A percentile compares a stretch with the other conserved stretches of the same genome.
These are phyloP conservation scores for Phytophthora ohioensis DNA, from an alignment of 352 stramenopile genomes.

Conservation along the genomic window DNA sequence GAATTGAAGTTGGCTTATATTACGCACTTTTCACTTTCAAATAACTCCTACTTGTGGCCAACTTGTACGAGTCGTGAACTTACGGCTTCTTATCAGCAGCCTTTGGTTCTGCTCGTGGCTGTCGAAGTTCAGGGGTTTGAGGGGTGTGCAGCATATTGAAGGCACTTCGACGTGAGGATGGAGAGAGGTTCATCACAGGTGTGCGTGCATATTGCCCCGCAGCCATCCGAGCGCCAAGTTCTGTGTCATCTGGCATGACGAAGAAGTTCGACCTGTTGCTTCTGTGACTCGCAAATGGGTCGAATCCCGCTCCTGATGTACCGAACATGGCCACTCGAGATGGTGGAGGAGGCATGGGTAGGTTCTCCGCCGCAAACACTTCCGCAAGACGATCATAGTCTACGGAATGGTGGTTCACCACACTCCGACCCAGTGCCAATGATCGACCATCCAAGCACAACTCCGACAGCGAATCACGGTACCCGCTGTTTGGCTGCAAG, in stretches of 20 bases:
- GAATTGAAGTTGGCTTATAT: constrained; percentile 10
- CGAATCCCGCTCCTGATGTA: constrained; percentile 48
- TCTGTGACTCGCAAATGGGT: constrained; percentile 55
- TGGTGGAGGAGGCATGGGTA: constrained; percentile 56
- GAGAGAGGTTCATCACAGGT: constrained; percentile 24
- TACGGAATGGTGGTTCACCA: constrained; percentile 78
- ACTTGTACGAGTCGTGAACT: neutral
- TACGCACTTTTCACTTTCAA: constrained; percentile 2
- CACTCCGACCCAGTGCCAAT: constrained; percentile 54
- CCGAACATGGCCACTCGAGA: constrained; percentile 76
- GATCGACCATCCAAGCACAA: constrained; percentile 49
- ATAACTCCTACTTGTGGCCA: constrained; percentile 1
- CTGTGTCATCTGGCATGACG: constrained; percentile 50
- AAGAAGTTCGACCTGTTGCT: constrained; percentile 58
- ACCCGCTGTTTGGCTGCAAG: constrained; percentile 42
- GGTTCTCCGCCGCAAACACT: constrained; percentile 41
- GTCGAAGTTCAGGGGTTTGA: constrained; percentile 1
- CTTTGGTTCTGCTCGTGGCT: constrained; percentile 5
- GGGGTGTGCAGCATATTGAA: constrained; percentile 28
- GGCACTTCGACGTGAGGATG: constrained; percentile 7
- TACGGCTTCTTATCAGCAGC: constrained; percentile 1
- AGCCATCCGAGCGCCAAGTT: constrained; percentile 35
- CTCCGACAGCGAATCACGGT: constrained; percentile 52
- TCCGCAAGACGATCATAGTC: constrained; percentile 59
- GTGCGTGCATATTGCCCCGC: constrained; percentile 38